Base-by-base conservation (phyloP, 2,329 filamentous ascomycete species). In the Thielaviopsis euricoi region DNA sequence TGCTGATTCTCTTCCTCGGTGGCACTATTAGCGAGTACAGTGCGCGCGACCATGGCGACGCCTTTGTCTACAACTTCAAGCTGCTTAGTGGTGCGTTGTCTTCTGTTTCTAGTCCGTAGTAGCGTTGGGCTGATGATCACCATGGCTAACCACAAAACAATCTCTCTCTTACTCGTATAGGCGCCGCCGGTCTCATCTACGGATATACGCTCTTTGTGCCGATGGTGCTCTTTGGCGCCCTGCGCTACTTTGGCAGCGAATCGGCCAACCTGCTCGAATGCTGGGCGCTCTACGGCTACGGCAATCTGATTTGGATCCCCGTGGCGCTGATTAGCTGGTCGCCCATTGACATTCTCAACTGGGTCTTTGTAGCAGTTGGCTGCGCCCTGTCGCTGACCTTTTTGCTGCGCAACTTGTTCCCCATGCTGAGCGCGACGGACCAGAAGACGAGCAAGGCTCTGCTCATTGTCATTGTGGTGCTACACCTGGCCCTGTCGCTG, bases 201-300 rank as follows among this genome's bases (percentile, higher is more conserved):
- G 93, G 93, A 59, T 98, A 98, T 71, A 97, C 93, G 1, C 79
- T 86, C 62, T 76, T 95, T 62, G 82, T 98, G 58, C 93, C 93
- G 3, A 74, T 95, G 62, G 83, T 77, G 10, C 79, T 98, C 33
- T 98, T 91, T 83, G 85, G 84, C 21, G 86, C 87, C 63, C 76
- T 98, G 63, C 88, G 87, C 66, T 98, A 95, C 85, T 97, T 95
- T 71, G 91, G 91, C 59, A 93, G 88, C 70, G 89, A 95, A 69
- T 87, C 83, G 58, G 90, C 91, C 62, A 95, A 95, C 71, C 74
- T 98, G 60, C 80, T 98, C 64, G 93, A 98, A 74, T 95, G 89
- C 75, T 90, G 88, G 83, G 87, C 89, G 60, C 76, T 98, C 40
- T 98, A 97, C 71, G 93, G 93, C 57, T 98, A 98, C 75, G 82